Evolutionary conservation across 768 basidiomycete genomes (phyloP).

Genomic region (Amanita muscaria): DNA sequence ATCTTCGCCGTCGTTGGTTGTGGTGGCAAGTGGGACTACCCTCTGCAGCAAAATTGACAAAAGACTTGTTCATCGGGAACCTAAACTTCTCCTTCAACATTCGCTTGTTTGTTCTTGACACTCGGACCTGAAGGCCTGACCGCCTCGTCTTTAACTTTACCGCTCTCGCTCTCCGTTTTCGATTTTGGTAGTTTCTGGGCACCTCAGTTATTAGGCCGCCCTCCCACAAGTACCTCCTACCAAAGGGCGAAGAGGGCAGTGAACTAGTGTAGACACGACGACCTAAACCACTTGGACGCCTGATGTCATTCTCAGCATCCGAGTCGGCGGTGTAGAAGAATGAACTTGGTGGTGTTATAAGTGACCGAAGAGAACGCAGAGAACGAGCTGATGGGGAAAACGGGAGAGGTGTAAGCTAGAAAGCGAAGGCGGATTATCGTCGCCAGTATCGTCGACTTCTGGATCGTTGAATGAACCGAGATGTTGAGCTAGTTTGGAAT

Average conservation of each 20-base stretch:
- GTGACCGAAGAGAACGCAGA: background rate
- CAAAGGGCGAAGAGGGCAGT: slow-evolving; percentile 27
- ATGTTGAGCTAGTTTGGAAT: background rate
- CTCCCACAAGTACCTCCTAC: slow-evolving; percentile 9
- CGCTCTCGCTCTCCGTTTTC: background rate
- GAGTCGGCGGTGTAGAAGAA: slow-evolving; percentile 8
- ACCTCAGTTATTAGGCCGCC: background rate
- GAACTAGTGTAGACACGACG: slow-evolving; percentile 29
- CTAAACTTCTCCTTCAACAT: background rate
- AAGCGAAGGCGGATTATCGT: background rate
- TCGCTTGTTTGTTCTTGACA: background rate
- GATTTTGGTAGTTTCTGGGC: too few relatives aligned
- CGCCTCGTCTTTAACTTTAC: too few relatives aligned
- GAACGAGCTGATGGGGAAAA: background rate
- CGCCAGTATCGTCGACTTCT: background rate
- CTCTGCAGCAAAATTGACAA: background rate
- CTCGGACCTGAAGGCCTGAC: too few relatives aligned
- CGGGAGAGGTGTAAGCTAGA: too few relatives aligned
- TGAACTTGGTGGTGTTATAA: background rate
- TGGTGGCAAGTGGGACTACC: background rate
- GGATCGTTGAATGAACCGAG: background rate
- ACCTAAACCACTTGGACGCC: slow-evolving; percentile 39
- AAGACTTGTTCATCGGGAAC: slow-evolving; percentile 3
- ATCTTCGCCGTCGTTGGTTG: background rate
- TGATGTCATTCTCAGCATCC: slow-evolving; percentile 28